Evolutionary conservation across 169 alveolate genomes (phyloP), one percentile per base, ranked within the genome.

Genomic region (Amoebophrya sp.): DNA sequence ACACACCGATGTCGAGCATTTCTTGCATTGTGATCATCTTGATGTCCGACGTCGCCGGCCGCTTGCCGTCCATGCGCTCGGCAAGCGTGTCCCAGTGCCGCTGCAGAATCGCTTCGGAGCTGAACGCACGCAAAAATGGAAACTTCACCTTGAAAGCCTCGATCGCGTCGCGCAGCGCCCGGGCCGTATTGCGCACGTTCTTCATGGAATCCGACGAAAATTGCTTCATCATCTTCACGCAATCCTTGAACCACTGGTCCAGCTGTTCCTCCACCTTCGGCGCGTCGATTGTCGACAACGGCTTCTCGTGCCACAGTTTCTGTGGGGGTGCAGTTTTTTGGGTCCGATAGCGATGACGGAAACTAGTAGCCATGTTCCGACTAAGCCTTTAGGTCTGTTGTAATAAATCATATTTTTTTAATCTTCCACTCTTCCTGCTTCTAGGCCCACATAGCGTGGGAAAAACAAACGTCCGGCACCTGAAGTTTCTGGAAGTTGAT

Each of bases 1-100:
- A 89, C 88, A 92, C 91, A 23, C 88, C 69, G 34, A 67, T 50
- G 0, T 70, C 87, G 41, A 69, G 7, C 92, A 92, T 90, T 91
- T 88, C 78, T 26, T 89, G 91, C 90, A 92, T 67, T 0, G 93
- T 91, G n/a, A 92, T 88, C 48, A 88, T 42, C 48, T 89, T 40
- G 78, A 39, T 29, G 91, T 88, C 94, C 29, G 41, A 40, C 40
- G 39, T 31, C 42, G 92, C 90, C 0, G 89, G 89, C 88, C 29
- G 45, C 39, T 41, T 29, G 40, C 18, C 88, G 15, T 69, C 69
- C 92, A 92, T 90, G 26, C 92, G 91, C 89, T 88, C 94, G 89
- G 50, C 91, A 70, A 92, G 92, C 88, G 88, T 91, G 4, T 88
- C 69, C 95, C 95, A 93, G 91, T 93, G 93, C 1, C 94, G 91